Conservation (phyloP, 495 filamentous ascomycete species). For the Penicillium chermesinum region DNA sequence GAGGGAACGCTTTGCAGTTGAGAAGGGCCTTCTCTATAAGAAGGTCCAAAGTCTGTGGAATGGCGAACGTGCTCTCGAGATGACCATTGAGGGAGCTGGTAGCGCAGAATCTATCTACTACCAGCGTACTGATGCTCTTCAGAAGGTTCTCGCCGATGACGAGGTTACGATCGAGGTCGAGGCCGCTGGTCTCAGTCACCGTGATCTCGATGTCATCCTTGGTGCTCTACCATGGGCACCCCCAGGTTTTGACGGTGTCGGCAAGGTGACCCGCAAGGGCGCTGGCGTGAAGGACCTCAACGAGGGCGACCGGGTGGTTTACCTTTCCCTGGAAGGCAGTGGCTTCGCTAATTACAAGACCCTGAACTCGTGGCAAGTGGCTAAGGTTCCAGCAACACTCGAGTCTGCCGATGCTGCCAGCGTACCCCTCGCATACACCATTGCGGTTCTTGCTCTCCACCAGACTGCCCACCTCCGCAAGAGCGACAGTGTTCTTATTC, state of each 20-base stretch:
- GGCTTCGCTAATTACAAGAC: background rate
- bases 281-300: background rate
- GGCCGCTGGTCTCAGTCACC: background rate
- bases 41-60: background rate
- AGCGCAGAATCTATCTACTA: background rate
- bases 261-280: background rate
- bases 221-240: background rate
- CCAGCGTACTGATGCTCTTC: background rate
- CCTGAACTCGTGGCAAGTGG: background rate
- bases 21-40: background rate
- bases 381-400: background rate
- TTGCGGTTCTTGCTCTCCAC: background rate
- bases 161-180: background rate
- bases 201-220: background rate
- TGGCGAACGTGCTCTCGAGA: background rate
- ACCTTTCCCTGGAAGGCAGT: background rate
- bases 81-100: background rate
- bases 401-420: background rate
- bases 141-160: background rate
- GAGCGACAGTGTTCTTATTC: slow-evolving; percentile 1
- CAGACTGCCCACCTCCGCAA: background rate
- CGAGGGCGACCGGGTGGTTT: background rate
- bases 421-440: background rate
- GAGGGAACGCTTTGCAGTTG: background rate
- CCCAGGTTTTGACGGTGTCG: background rate